A percentile compares a stretch with the other conserved stretches of the same genome.
Evolutionary conservation across 2,329 filamentous ascomycete genomes (phyloP).

Genomic region (Cercospora sojina): DNA sequence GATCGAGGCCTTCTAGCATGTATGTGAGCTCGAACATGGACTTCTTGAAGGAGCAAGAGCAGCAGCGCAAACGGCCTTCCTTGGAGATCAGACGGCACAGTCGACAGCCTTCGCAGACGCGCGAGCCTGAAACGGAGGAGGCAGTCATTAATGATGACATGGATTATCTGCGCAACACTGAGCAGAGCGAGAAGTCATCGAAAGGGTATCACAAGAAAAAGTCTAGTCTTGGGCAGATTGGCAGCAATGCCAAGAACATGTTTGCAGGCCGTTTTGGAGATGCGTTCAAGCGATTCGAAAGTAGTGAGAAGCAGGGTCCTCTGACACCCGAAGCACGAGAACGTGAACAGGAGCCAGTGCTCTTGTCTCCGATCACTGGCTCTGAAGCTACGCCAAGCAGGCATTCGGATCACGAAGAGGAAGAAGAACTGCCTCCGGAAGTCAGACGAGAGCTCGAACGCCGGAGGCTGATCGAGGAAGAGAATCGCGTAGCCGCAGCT

Average conservation of each 20-base stretch:
- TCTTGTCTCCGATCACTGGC: slow-evolving; percentile 69
- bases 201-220: slow-evolving; percentile 59
- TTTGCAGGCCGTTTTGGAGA: slow-evolving; percentile 89
- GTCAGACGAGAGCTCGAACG: slow-evolving; percentile 88
- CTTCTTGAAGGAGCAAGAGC: slow-evolving; percentile 74
- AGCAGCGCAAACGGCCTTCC: slow-evolving; percentile 34
- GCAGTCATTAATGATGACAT: slow-evolving; percentile 71
- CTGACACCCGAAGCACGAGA: slow-evolving; percentile 25
- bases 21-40: slow-evolving; percentile 82
- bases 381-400: slow-evolving; percentile 70
- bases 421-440: slow-evolving; percentile 76
- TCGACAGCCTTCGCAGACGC: slow-evolving; percentile 32
- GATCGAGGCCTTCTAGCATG: slow-evolving; percentile 74
- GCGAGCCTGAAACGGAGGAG: slow-evolving; percentile 55
- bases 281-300: slow-evolving; percentile 87
- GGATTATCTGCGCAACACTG: slow-evolving; percentile 76
- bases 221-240: slow-evolving; percentile 65
- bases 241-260: slow-evolving; percentile 67
- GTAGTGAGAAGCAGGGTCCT: slow-evolving; percentile 23
- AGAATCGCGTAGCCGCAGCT: slow-evolving; percentile 82
- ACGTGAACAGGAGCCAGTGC: slow-evolving; percentile 33
- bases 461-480: slow-evolving; percentile 76
- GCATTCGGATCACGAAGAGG: slow-evolving; percentile 58
- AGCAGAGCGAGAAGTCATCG: slow-evolving; percentile 53
- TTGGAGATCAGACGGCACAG: slow-evolving; percentile 36